Percentiles rank a stretch among this genome's conserved stretches.
phyloP scores from a whole-genome alignment of 2,329 filamentous ascomycete species.

The Sporothrix schenckii region DNA sequence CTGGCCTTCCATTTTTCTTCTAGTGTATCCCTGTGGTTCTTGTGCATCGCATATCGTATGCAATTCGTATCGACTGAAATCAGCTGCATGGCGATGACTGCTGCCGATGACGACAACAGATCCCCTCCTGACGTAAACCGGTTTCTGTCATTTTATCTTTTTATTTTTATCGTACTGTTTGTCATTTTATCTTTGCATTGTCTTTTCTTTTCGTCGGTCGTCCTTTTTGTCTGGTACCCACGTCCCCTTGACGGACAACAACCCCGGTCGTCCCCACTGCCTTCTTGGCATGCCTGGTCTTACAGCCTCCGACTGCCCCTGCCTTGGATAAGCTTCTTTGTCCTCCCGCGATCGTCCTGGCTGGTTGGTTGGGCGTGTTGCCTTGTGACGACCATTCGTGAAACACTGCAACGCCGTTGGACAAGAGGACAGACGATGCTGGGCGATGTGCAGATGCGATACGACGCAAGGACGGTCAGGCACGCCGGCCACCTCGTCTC shows the following conservation, averaged over 20 bases:
- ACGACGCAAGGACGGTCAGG: background rate
- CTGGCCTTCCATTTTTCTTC: background rate
- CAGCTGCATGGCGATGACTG: background rate
- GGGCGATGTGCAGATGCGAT: background rate
- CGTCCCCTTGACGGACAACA: background rate
- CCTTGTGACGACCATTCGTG: background rate
- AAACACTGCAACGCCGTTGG: constrained; percentile 10
- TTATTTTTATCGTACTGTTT: background rate
- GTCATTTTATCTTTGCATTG: too few relatives aligned
- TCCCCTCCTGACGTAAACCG: background rate
- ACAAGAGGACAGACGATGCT: background rate
- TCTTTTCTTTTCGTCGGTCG: too few relatives aligned
- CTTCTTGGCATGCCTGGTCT: too few relatives aligned
- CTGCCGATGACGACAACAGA: background rate
- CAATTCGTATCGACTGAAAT: too few relatives aligned
- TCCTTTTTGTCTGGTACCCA: background rate
- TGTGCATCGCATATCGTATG: background rate
- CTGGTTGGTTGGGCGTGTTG: background rate
- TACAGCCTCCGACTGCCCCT: background rate
- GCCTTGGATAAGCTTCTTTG: constrained; percentile 17
- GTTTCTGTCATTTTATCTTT: background rate
- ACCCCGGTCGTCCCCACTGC: background rate
- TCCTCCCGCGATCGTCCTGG: background rate
- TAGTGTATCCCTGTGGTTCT: background rate
- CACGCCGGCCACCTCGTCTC: background rate